Conservation (phyloP, 768 basidiomycete species). For the Aureoboletus auriporus region DNA sequence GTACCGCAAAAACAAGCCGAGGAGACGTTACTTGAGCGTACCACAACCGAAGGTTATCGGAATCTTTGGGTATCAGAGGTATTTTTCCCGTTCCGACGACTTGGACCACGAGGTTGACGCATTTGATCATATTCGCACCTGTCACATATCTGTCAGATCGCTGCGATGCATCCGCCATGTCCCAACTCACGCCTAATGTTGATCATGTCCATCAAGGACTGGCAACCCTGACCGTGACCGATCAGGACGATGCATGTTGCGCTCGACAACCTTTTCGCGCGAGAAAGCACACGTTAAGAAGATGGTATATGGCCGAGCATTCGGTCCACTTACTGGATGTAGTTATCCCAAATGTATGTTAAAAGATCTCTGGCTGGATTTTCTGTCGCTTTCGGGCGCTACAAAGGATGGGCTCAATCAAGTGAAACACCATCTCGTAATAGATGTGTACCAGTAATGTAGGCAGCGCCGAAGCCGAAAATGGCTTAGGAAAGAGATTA, state of each 20-base stretch:
- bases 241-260: constrained; percentile 75
- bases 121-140: constrained; percentile 54
- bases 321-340: constrained; percentile 67
- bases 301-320: not conserved
- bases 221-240: constrained; percentile 84
- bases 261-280: constrained; percentile 54
- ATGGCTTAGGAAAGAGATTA: constrained; percentile 72
- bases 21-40: constrained; percentile 54
- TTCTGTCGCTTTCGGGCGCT: constrained; percentile 41
- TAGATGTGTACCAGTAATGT: constrained; percentile 28
- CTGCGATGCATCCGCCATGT: not conserved
- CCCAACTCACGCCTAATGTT: constrained; percentile 56
- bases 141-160: not conserved
- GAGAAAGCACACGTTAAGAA: not conserved
- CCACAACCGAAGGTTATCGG: constrained; percentile 62
- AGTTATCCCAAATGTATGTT: constrained; percentile 94
- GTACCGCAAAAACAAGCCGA: constrained; percentile 9
- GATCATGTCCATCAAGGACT: constrained; percentile 70
- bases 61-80: constrained; percentile 51
- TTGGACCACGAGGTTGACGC: constrained; percentile 71
- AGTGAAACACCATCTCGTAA: not conserved
- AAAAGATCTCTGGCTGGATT: constrained; percentile 57
- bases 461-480: constrained; percentile 22
- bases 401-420: not conserved
- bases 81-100: constrained; percentile 64